These are phyloP conservation scores for Mrakiaceae sp. DNA, from an alignment of 1,284 basidiomycete species.

Conservation along the genomic window DNA sequence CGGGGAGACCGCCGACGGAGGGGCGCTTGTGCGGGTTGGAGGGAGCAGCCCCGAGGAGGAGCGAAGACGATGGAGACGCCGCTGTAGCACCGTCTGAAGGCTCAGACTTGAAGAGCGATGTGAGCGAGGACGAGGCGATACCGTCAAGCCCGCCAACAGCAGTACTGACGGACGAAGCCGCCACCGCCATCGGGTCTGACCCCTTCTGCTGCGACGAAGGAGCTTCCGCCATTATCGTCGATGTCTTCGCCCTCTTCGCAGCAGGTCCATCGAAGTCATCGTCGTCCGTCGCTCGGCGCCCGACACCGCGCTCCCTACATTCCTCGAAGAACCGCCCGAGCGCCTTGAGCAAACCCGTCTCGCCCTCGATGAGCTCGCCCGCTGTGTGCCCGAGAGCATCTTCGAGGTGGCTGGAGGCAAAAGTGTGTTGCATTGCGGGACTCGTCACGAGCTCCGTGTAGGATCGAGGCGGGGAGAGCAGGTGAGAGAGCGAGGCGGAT, in stretches of 20 bases:
- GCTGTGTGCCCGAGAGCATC: constrained; percentile 33
- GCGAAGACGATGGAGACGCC: background rate
- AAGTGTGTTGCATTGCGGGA: constrained; percentile 32
- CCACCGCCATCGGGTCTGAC: no score
- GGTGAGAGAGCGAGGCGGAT: constrained; percentile 28
- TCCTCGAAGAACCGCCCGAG: constrained; percentile 31
- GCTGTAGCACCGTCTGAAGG: no score
- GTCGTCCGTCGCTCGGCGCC: constrained; percentile 11
- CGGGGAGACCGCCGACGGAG: background rate
- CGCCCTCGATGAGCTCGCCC: constrained; percentile 34
- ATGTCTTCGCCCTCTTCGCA: background rate
- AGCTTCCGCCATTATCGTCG: background rate
- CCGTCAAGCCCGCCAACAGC: background rate
- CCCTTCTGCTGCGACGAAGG: background rate
- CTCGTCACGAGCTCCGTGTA: constrained; percentile 34
- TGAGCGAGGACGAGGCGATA: background rate
- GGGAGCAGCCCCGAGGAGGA: background rate
- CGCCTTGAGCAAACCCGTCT: constrained; percentile 32
- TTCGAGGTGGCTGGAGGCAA: constrained; percentile 34
- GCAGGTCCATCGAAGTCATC: constrained; percentile 9
- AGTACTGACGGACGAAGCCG: background rate
- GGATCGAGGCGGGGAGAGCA: constrained; percentile 29
- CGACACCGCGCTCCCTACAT: constrained; percentile 27
- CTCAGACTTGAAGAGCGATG: background rate
- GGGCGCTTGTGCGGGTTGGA: background rate